phyloP scores from a whole-genome alignment of 306 rosid genomes.

The barrel medic (Medicago truncatula) region DNA sequence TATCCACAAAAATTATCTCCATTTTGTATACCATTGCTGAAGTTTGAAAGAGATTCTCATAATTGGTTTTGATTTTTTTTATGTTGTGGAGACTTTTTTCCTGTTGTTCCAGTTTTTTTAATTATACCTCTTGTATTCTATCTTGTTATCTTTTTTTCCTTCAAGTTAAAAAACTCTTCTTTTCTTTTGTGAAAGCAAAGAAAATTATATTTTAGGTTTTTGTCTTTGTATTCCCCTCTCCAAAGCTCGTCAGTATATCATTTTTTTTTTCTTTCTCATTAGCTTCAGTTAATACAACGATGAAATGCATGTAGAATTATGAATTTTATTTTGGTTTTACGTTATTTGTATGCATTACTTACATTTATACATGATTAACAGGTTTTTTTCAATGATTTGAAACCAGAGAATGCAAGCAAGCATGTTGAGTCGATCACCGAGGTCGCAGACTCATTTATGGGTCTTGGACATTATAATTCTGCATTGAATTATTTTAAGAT shows the following conservation, averaged over 20 bases:
- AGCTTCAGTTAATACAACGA: slow-evolving; percentile 3
- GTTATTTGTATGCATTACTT: slow-evolving; percentile 37
- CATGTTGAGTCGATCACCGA: slow-evolving; percentile 60
- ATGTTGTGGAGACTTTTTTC: slow-evolving; percentile 13
- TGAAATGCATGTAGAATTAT: slow-evolving; percentile 15
- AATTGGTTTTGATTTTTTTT: not conserved
- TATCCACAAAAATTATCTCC: slow-evolving; percentile 21
- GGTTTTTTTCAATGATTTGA: slow-evolving; percentile 64
- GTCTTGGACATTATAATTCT: slow-evolving; percentile 61
- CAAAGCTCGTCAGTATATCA: no score
- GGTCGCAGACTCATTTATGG: slow-evolving; percentile 71
- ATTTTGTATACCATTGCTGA: not conserved
- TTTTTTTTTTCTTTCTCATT: no score
- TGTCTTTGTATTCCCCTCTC: no score
- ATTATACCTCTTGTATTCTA: not conserved
- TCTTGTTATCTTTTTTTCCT: not conserved
- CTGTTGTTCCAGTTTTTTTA: not conserved
- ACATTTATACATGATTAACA: slow-evolving; percentile 42
- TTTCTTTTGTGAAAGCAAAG: not conserved
- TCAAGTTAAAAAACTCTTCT: slow-evolving; percentile 20
- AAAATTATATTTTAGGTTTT: no score
- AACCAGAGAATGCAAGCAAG: slow-evolving; percentile 53
- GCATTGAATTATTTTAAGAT: slow-evolving; percentile 77
- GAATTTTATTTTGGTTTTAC: slow-evolving; percentile 28
- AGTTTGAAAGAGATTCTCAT: slow-evolving; percentile 18